phyloP scores from a whole-genome alignment of 495 filamentous ascomycete genomes.

The Penicilliopsis zonata region DNA sequence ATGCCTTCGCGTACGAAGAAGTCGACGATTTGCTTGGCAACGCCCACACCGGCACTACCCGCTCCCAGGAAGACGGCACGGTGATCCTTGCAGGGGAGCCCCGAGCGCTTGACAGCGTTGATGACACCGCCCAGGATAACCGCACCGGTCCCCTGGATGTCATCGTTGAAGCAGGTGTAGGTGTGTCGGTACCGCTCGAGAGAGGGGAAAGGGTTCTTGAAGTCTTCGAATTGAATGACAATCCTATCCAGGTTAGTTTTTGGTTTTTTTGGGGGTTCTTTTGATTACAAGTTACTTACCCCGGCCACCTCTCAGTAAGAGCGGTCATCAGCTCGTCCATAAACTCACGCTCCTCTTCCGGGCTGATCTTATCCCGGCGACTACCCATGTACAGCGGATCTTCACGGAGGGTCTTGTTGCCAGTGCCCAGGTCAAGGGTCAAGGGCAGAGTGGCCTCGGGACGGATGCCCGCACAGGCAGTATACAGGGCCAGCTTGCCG shows the following conservation, averaged over 20 bases:
- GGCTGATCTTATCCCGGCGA: slow-evolving; percentile 64
- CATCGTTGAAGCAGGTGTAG: slow-evolving; percentile 97
- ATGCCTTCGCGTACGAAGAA: slow-evolving; percentile 90
- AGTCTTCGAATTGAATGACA: slow-evolving; percentile 96
- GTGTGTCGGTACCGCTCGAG: slow-evolving; percentile 75
- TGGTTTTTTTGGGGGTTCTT: no score
- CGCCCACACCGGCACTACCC: slow-evolving; percentile 89
- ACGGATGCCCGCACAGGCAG: slow-evolving; percentile 90
- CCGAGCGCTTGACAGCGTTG: slow-evolving; percentile 82
- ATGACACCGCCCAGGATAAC: slow-evolving; percentile 93
- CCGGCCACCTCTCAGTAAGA: slow-evolving; percentile 73
- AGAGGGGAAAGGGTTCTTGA: slow-evolving; percentile 95
- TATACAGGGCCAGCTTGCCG: slow-evolving; percentile 88
- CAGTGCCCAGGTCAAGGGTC: slow-evolving; percentile 82
- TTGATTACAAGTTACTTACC: slow-evolving; percentile 37
- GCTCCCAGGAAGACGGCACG: slow-evolving; percentile 93
- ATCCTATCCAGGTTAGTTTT: slow-evolving; percentile 39
- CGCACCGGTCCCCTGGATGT: slow-evolving; percentile 95
- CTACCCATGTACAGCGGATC: slow-evolving; percentile 93
- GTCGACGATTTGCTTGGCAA: slow-evolving; percentile 92
- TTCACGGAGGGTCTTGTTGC: slow-evolving; percentile 75
- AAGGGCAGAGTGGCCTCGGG: slow-evolving; percentile 86
- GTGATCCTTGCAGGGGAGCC: slow-evolving; percentile 78
- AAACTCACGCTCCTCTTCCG: slow-evolving; percentile 81
- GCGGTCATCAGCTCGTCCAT: slow-evolving; percentile 97